Evolutionary conservation across 805 yeast species (phyloP).

Genomic region (Candida krabiensis): DNA sequence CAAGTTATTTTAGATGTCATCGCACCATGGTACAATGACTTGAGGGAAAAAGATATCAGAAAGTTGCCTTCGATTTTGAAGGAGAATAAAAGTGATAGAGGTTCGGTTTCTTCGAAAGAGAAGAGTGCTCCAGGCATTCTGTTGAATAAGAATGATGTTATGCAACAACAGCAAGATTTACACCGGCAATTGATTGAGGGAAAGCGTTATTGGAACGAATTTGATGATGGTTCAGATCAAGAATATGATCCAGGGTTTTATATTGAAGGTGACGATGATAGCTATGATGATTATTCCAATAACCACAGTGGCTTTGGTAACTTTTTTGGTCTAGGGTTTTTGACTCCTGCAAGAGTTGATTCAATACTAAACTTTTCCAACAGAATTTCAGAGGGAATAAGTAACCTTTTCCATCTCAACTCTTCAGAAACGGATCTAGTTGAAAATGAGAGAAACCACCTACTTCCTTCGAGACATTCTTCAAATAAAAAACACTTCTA

Average conservation of each 20-base stretch:
- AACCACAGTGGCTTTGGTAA: slow-evolving; percentile 19
- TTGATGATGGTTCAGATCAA: slow-evolving; percentile 60
- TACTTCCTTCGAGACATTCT: slow-evolving; percentile 1
- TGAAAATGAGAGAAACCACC: slow-evolving; percentile 3
- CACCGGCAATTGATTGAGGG: slow-evolving; percentile 13
- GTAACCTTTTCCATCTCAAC: background rate
- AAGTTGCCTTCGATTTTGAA: slow-evolving; percentile 37
- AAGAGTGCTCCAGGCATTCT: slow-evolving; percentile 28
- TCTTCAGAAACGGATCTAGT: slow-evolving; percentile 2
- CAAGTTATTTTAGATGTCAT: slow-evolving; percentile 25
- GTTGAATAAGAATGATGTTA: slow-evolving; percentile 29
- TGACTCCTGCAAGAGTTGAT: slow-evolving; percentile 23
- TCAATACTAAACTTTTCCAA: slow-evolving; percentile 25
- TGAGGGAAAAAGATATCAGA: slow-evolving; percentile 40
- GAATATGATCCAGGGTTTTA: slow-evolving; percentile 38
- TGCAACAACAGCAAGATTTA: slow-evolving; percentile 7
- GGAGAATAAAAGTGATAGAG: slow-evolving; percentile 7
- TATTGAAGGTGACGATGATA: slow-evolving; percentile 36
- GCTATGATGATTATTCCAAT: slow-evolving; percentile 20
- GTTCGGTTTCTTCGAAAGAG: slow-evolving; percentile 1
- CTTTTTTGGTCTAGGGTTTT: slow-evolving; percentile 18
- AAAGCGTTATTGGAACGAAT: slow-evolving; percentile 64
- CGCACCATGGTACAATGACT: slow-evolving; percentile 34
- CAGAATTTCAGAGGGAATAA: slow-evolving; percentile 14
- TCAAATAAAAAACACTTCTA: slow-evolving; percentile 9